Evolutionary conservation across 2,329 filamentous ascomycete species (phyloP), one percentile per base, ranked within the genome.

Genomic region (Trichoderma sp.): DNA sequence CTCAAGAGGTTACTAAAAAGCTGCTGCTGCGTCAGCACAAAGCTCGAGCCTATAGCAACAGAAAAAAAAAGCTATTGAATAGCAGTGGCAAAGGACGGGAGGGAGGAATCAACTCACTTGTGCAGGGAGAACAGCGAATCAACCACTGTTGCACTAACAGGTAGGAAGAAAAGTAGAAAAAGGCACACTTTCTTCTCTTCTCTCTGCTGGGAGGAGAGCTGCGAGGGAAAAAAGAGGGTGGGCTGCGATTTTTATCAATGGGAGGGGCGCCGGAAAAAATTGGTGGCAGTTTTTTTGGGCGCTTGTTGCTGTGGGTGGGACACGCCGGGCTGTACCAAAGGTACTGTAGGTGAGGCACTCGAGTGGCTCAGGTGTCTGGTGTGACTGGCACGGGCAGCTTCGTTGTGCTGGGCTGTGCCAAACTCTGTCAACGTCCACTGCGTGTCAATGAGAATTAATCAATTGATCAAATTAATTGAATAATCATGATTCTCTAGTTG

Each of bases 81-180:
- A 30, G 30, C 30, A 39, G 34, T 39, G 34, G 34, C 34, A 39
- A 39, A 39, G 34, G 54, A 30, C 2, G 15, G 2, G 54, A 19
- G 24, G 15, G 2, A 30, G 30, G 30, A 30, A 28, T 6, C 28
- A 30, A 39, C 34, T 39, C 2, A 39, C 34, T 28, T 17, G 7
- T 15, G 21, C 19, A 69, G 72, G 71, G 44, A 72, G 70, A 71
- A 78, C 77, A 79, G 77, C 73, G 74, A 73, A 65, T 61, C 56
- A 64, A 73, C 74, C 72, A 77, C 77, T 78, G 77, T 71, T 76
- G 73, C 75, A 77, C 75, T 76, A 52, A 28, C n/a, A 56, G 74
- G 72, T 24, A 75, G 74, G 3, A 14, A 39, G 10, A 14, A 39
- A 14, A 14, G 34, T 39, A 14, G 10, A 39, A 39, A 39, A 14